These are phyloP conservation scores for Helianthus tuberosus DNA, from an alignment of 129 eudicot species.

Conservation along the genomic window DNA sequence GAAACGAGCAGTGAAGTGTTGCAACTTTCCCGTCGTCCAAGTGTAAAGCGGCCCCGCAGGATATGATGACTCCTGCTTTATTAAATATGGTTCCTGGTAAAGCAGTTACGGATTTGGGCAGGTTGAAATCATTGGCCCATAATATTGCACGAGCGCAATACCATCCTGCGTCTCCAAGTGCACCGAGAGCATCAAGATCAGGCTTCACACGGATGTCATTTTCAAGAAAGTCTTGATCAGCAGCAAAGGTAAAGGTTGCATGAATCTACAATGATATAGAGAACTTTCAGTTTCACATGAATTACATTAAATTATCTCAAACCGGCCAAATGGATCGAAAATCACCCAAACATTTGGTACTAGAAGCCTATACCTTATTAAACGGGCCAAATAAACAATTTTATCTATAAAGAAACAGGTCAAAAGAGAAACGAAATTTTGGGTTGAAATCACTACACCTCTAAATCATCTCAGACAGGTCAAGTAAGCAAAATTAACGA, in stretches of 20 bases:
- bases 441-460: no score
- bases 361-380: background rate
- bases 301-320: background rate
- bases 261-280: conserved; percentile 38
- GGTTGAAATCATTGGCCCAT: conserved; percentile 63
- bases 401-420: background rate
- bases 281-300: conserved; percentile 4
- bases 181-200: conserved; percentile 69
- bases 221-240: conserved; percentile 49
- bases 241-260: conserved; percentile 48
- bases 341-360: no score
- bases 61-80: conserved; percentile 52
- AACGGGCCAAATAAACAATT: background rate
- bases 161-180: conserved; percentile 77
- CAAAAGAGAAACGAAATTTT: background rate
- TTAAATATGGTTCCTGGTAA: conserved; percentile 48
- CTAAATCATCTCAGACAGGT: background rate
- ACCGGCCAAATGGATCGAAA: background rate
- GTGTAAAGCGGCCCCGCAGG: conserved; percentile 59
- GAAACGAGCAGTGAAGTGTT: conserved; percentile 70
- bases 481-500: background rate
- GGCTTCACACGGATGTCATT: conserved; percentile 65
- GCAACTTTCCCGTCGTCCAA: conserved; percentile 72
- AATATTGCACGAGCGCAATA: conserved; percentile 52
- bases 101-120: conserved; percentile 64